These are phyloP conservation scores for Takashimella tepidaria DNA, from an alignment of 1,284 basidiomycete species.

Conservation along the genomic window DNA sequence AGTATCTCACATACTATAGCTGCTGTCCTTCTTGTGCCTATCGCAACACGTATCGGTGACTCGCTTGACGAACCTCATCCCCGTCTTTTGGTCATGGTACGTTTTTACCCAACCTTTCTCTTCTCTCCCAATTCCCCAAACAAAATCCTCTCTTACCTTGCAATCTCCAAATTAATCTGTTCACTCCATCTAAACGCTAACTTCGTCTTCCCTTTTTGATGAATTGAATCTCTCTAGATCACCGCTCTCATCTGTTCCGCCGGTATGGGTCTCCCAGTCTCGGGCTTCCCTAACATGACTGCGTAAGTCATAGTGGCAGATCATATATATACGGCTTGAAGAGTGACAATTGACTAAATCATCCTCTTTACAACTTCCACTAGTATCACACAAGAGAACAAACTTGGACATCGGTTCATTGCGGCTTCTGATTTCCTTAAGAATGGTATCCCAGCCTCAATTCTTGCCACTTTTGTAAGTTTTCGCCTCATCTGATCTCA, in stretches of 20 bases:
- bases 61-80: slow-evolving; percentile 64
- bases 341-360: slow-evolving; percentile 17
- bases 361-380: too few species aligned
- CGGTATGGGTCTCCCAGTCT: slow-evolving; percentile 98
- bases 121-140: too few species aligned
- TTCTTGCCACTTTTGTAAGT: slow-evolving; percentile 77
- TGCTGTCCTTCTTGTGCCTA: slow-evolving; percentile 89
- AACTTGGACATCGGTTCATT: slow-evolving; percentile 82
- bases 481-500: slow-evolving; percentile 38
- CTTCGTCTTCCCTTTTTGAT: background rate
- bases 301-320: slow-evolving; percentile 59
- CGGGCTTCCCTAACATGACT: slow-evolving; percentile 94
- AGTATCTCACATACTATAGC: slow-evolving; percentile 93
- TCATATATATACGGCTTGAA: slow-evolving; percentile 22
- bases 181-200: too few species aligned
- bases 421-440: slow-evolving; percentile 84
- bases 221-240: slow-evolving; percentile 20
- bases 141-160: too few species aligned
- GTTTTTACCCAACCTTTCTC: too few species aligned
- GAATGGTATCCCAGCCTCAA: slow-evolving; percentile 85
- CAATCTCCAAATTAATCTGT: too few species aligned
- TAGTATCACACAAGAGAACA: slow-evolving; percentile 90
- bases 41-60: slow-evolving; percentile 83
- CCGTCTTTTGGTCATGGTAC: slow-evolving; percentile 81
- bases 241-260: slow-evolving; percentile 89